Evolutionary conservation across 352 stramenopile species (phyloP), one percentile per base, ranked within the genome.

Genomic region (Globisporangium mamillatum): DNA sequence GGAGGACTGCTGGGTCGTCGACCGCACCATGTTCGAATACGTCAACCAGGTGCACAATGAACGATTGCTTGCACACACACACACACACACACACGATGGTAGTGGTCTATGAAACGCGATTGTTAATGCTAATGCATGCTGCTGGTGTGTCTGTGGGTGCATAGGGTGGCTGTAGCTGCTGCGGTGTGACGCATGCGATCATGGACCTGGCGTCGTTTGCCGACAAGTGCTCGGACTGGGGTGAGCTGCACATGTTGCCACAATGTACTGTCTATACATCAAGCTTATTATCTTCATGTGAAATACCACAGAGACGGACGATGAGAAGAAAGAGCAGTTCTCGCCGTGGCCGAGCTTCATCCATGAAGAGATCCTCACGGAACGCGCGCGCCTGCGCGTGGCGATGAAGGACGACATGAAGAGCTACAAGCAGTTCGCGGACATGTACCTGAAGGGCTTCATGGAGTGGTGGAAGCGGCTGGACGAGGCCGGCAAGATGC

Each of bases 11-110:
- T 95, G 87, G 89, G 88, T 98, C 59, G 88, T 98, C 46, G 93
- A 98, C 76, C 88, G 90, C 53, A 96, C 89, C 38, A 93, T 98
- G 88, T 98, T 98, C 79, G 91, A 98, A 69, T 98, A 97, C 73
- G 82, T 98, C 48, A 94, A 94, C 70, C 83, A 93, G 77, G 85
- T 91, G 60, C 60, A 32, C n/a, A 53, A 6, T 8, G 0, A 38
- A 3, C 24, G 16, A 50, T 32, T 8, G 29, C 29, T 32, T 22
- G 46, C 12, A 44, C 14, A 8, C 22, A 24, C 22, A 24, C 22
- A 8, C 22, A 24, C 22, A 24, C 22, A 41, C 14, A 8, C 9
- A 18, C 4, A 4, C 20, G 10, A 1, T 12, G 0, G 5, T 63
- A 16, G 5, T 32, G 25, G 25, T 14, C 1, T 10, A 38, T 10